Conservation (phyloP, 805 yeast genomes). For the Saccharomyces cerevisiae region DNA sequence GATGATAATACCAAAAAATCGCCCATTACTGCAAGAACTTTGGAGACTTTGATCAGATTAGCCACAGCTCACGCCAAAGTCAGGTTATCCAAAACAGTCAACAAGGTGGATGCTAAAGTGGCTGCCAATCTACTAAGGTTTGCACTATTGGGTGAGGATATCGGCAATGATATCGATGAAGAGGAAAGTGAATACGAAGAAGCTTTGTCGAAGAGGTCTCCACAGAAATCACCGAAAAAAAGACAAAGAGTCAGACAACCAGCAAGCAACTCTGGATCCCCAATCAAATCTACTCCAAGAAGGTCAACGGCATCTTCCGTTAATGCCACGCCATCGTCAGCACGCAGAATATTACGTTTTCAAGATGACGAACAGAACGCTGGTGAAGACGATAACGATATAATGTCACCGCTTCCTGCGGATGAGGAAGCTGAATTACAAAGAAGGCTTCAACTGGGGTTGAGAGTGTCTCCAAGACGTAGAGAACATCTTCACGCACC, state of each 20-base stretch:
- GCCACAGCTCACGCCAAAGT: slow-evolving; percentile 96
- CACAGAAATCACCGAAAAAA: slow-evolving; percentile 30
- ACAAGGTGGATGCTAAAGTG: slow-evolving; percentile 67
- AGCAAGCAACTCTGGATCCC: slow-evolving; percentile 12
- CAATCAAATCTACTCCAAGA: slow-evolving; percentile 15
- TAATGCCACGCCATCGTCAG: slow-evolving; percentile 30
- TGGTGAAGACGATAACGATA: slow-evolving; percentile 11
- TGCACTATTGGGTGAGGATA: slow-evolving; percentile 54
- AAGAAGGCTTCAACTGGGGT: slow-evolving; percentile 20
- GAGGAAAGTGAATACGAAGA: slow-evolving; percentile 18
- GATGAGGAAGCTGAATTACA: slow-evolving; percentile 28
- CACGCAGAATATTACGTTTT: slow-evolving; percentile 31
- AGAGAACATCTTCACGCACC: slow-evolving; percentile 5
- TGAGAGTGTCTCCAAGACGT: slow-evolving; percentile 29
- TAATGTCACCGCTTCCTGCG: slow-evolving; percentile 23
- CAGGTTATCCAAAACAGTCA: slow-evolving; percentile 70
- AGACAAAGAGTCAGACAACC: slow-evolving; percentile 16
- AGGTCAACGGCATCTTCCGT: slow-evolving; percentile 1
- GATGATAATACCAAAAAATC: slow-evolving; percentile 75
- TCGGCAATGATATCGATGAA: slow-evolving; percentile 16
- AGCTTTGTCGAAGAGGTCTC: slow-evolving; percentile 14
- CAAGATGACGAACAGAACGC: slow-evolving; percentile 21
- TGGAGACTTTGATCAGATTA: slow-evolving; percentile 89
- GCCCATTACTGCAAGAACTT: slow-evolving; percentile 96
- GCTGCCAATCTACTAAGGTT: slow-evolving; percentile 81